phyloP scores from a whole-genome alignment of 768 basidiomycete genomes.

The Mycena galericulata region DNA sequence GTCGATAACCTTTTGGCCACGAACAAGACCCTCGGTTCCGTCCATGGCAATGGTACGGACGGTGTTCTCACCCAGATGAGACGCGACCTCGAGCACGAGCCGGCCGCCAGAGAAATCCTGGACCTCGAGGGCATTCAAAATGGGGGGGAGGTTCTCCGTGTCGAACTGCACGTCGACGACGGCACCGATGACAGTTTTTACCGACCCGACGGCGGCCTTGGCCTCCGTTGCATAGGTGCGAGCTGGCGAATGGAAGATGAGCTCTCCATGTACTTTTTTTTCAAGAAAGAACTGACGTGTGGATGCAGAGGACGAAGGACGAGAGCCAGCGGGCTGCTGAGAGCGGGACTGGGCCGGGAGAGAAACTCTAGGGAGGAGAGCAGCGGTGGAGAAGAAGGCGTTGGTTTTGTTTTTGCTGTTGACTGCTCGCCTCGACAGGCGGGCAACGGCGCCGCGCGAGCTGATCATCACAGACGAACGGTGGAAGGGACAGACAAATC shows the following conservation, averaged over 20 bases:
- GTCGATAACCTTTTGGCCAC: slow-evolving; percentile 97
- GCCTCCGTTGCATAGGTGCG: slow-evolving; percentile 95
- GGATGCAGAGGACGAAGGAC: slow-evolving; percentile 63
- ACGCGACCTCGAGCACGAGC: slow-evolving; percentile 98
- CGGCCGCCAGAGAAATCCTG: slow-evolving; percentile 94
- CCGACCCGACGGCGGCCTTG: slow-evolving; percentile 75
- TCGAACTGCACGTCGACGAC: slow-evolving; percentile 99
- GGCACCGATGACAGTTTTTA: slow-evolving; percentile 99
- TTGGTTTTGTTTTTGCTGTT: slow-evolving; percentile 79
- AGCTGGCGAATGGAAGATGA: slow-evolving; percentile 53
- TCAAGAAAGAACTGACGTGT: slow-evolving; percentile 59
- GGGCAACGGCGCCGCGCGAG: slow-evolving; percentile 86
- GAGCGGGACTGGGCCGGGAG: slow-evolving; percentile 51
- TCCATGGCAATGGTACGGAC: slow-evolving; percentile 99
- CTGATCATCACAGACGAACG: slow-evolving; percentile 77
- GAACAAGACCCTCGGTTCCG: slow-evolving; percentile 99
- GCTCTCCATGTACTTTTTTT: slow-evolving; percentile 1
- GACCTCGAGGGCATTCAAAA: slow-evolving; percentile 99
- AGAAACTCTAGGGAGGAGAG: slow-evolving; percentile 67
- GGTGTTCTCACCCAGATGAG: slow-evolving; percentile 98
- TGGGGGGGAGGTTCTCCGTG: slow-evolving; percentile 93
- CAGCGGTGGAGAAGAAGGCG: slow-evolving; percentile 85
- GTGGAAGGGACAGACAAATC: slow-evolving; percentile 25
- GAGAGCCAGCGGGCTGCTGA: slow-evolving; percentile 58
- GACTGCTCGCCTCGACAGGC: slow-evolving; percentile 87